phyloP scores from a whole-genome alignment of 1,284 basidiomycete genomes.

The Fereydounia khargensis region DNA sequence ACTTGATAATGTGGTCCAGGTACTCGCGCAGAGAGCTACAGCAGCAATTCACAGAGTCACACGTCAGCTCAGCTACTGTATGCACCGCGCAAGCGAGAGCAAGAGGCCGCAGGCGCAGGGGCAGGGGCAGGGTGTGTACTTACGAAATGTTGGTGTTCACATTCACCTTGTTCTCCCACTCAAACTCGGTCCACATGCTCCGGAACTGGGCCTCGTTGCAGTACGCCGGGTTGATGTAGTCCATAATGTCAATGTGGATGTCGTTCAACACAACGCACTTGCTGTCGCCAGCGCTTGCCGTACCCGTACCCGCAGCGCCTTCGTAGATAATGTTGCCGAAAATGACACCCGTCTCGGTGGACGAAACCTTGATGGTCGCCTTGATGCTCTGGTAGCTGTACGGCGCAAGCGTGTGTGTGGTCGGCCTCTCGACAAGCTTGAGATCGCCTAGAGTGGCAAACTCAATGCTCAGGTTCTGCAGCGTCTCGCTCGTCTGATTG shows the following conservation, averaged over 20 bases:
- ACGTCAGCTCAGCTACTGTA: too few relatives aligned
- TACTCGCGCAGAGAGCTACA: constrained; percentile 74
- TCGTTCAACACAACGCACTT: constrained; percentile 84
- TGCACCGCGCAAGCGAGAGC: too few relatives aligned
- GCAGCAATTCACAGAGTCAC: too few relatives aligned
- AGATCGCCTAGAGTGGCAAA: constrained; percentile 96
- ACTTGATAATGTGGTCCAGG: constrained; percentile 75
- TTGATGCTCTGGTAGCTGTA: constrained; percentile 98
- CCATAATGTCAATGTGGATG: constrained; percentile 99
- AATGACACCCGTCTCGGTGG: constrained; percentile 93
- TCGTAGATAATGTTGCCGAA: constrained; percentile 98
- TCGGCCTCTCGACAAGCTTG: constrained; percentile 92
- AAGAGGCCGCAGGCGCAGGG: too few relatives aligned
- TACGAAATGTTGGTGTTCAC: constrained; percentile 78
- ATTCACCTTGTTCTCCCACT: constrained; percentile 97
- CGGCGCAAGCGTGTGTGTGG: constrained; percentile 87
- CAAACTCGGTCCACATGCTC: constrained; percentile 92
- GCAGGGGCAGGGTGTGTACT: too few relatives aligned
- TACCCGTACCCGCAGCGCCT: constrained; percentile 44
- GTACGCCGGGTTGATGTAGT: constrained; percentile 96
- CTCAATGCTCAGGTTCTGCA: constrained; percentile 95
- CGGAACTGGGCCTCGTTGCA: constrained; percentile 89
- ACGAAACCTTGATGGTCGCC: constrained; percentile 86
- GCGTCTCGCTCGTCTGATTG: constrained; percentile 90
- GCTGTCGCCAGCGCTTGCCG: constrained; percentile 61